Conservation (phyloP, 768 basidiomycete species). For the Lentinula sp. region DNA sequence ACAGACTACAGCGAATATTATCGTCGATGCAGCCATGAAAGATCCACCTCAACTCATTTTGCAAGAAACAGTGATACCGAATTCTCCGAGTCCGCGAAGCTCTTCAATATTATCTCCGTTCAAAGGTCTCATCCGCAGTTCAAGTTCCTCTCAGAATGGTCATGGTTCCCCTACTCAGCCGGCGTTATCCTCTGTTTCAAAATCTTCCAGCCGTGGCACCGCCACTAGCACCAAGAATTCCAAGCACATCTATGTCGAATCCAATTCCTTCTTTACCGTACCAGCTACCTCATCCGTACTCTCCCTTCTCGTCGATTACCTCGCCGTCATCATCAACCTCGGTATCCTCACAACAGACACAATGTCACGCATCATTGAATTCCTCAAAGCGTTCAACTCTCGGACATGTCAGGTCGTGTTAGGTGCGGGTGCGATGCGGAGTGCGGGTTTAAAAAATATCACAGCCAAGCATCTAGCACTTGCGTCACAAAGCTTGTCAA, state of each 20-base stretch:
- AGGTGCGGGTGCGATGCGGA: constrained; percentile 98
- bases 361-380: constrained; percentile 93
- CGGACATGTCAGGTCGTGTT: constrained; percentile 97
- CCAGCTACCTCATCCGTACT: constrained; percentile 76
- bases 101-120: constrained; percentile 10
- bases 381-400: constrained; percentile 96
- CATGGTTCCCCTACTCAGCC: constrained; percentile 12
- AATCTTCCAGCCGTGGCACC: constrained; percentile 5
- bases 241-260: constrained; percentile 76
- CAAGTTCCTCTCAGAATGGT: constrained; percentile 8
- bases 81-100: constrained; percentile 10
- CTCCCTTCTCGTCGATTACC: constrained; percentile 73
- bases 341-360: constrained; percentile 87
- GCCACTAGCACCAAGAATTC: constrained; percentile 22
- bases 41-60: constrained; percentile 70
- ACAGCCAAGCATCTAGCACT: constrained; percentile 95
- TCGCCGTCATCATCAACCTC: constrained; percentile 83
- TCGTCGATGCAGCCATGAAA: constrained; percentile 76
- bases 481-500: constrained; percentile 92
- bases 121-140: constrained; percentile 8
- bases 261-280: constrained; percentile 79
- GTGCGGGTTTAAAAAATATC: constrained; percentile 95
- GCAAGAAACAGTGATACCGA: constrained; percentile 12
- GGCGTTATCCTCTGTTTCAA: constrained; percentile 14
- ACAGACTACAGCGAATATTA: constrained; percentile 66